Percentiles rank a stretch among this genome's conserved stretches.
Evolutionary conservation across 75 land plant genomes (phyloP).

Genomic region (Azolla pinnata): DNA sequence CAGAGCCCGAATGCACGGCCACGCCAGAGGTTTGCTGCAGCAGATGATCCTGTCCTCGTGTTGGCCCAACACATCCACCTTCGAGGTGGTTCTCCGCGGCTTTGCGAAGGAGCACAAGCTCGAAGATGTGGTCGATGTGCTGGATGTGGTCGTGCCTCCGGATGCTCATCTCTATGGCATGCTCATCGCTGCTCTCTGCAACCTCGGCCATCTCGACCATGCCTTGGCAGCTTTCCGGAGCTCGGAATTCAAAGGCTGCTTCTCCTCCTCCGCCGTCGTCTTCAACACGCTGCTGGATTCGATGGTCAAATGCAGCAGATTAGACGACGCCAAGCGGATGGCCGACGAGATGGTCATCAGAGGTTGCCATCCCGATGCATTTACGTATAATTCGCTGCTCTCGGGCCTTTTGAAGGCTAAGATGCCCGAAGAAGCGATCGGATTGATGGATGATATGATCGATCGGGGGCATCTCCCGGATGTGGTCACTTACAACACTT

Average conservation of each 20-base stretch:
- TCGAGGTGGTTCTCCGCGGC: not conserved
- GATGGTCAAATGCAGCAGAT: constrained; percentile 46
- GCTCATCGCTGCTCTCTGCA: not conserved
- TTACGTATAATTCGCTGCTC: constrained; percentile 58
- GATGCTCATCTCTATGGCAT: constrained; percentile 1
- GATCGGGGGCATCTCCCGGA: constrained; percentile 50
- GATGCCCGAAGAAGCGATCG: constrained; percentile 45
- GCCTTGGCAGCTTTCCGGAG: not conserved
- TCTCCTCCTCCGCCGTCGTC: constrained; percentile 53
- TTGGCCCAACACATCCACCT: not conserved
- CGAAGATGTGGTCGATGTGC: not conserved
- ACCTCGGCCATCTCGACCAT: not conserved
- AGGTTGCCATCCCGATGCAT: constrained; percentile 41
- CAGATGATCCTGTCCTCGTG: not conserved
- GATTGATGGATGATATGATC: constrained; percentile 40
- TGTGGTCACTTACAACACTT: constrained; percentile 55
- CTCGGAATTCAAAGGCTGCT: constrained; percentile 2
- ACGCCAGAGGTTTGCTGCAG: not conserved
- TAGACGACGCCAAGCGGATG: constrained; percentile 39
- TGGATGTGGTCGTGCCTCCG: not conserved
- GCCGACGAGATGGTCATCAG: constrained; percentile 44
- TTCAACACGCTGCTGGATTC: constrained; percentile 68
- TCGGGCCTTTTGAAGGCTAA: constrained; percentile 65
- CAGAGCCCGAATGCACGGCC: not conserved
- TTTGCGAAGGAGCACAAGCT: not conserved